Evolutionary conservation across 1,139 yeast species (phyloP), one percentile per base, ranked within the genome.

Genomic region (Scheffersomyces titani): DNA sequence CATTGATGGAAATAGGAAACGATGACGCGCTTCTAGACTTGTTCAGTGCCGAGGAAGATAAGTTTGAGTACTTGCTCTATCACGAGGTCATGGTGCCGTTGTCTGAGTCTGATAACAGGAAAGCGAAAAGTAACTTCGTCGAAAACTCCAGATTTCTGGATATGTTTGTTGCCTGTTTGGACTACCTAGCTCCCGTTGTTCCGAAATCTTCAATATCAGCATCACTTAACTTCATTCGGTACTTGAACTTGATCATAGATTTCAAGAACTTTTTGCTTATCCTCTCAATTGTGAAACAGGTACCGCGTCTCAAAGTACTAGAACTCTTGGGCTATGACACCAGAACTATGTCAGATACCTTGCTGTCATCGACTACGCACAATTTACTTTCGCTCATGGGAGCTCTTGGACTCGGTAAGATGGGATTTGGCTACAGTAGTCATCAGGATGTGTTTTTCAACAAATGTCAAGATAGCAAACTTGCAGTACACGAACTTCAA

Each of bases 191-290:
- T 13, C 49, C 49, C 24, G 16, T 18, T 5, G 22, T 46, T 3
- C 9, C 49, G n/a, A 20, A 46, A 19, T 19, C 49, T n/a, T 20
- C 24, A 5, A 22, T 18, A 3, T 20, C 49, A 13, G 49, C 49
- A 5, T 46, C 49, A 16, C 6, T 46, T 40, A 44, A 50, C 48
- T 19, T 24, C 51, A 30, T 70, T 46, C 61, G 60, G 4, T 72
- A 70, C 55, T 54, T 73, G 40, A 56, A 56, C 19, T 57, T 60
- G n/a, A 65, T 73, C 11, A 67, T 76, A 21, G 77, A 73, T 56
- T 63, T 68, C 57, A 76, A 76, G 60, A 64, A 64, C 20, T 71
- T 73, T 50, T 59, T 76, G 22, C 57, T 74, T 52, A 62, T 75
- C 16, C 58, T 76, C 48, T 68, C 77, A 2, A 63, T 67, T 45